Evolutionary conservation across 2,329 filamentous ascomycete genomes (phyloP).

Genomic region (Chrysoporthe puriensis): DNA sequence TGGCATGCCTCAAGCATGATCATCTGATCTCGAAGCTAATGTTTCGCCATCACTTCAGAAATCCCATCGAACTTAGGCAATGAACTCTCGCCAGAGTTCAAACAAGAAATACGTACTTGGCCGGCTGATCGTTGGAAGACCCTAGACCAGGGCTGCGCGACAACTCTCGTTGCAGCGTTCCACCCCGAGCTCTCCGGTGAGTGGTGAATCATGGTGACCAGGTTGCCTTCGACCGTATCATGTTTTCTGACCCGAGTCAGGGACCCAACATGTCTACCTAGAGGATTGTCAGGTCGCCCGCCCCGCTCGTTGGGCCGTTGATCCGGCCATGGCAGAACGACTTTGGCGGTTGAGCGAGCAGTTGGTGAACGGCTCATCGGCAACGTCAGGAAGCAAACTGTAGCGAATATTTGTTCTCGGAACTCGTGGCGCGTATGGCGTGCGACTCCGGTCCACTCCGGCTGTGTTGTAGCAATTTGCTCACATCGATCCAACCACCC

Average conservation of each 20-base stretch:
- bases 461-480: background rate
- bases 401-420: constrained; percentile 15
- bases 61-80: constrained; percentile 26
- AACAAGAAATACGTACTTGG: constrained; percentile 29
- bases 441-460: constrained; percentile 24
- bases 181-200: constrained; percentile 34
- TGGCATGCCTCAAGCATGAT: background rate
- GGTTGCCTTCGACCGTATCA: background rate
- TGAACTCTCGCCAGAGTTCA: constrained; percentile 20
- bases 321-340: constrained; percentile 13
- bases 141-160: constrained; percentile 46
- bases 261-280: constrained; percentile 12
- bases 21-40: constrained; percentile 10
- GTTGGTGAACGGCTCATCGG: constrained; percentile 8
- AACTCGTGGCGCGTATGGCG: constrained; percentile 4
- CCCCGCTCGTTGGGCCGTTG: constrained; percentile 8
- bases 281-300: constrained; percentile 11
- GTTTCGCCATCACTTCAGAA: constrained; percentile 28
- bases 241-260: constrained; percentile 4
- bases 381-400: constrained; percentile 17
- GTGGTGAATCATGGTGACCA: background rate
- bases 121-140: constrained; percentile 37
- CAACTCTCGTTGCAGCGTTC: constrained; percentile 47
- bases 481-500: background rate
- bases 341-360: constrained; percentile 25